Conservation (phyloP, 2,329 filamentous ascomycete genomes). For the Thermothelomyces thermophilus region DNA sequence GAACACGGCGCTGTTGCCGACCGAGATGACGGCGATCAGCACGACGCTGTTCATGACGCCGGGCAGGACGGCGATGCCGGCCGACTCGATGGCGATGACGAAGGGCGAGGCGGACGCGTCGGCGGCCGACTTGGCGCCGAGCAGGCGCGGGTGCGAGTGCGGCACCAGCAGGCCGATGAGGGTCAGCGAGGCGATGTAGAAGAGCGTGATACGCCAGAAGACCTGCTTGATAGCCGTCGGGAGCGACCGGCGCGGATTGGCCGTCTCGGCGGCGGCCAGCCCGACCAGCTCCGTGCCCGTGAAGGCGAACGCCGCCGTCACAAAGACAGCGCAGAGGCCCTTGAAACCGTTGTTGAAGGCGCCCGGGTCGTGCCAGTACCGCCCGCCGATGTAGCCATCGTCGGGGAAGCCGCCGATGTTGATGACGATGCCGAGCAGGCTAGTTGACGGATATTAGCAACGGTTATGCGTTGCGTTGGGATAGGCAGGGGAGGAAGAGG, state of each 20-base stretch:
- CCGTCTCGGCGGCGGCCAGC: conserved; percentile 69
- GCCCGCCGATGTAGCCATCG: conserved; percentile 71
- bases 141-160: conserved; percentile 58
- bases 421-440: conserved; percentile 76
- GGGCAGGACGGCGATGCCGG: conserved; percentile 72
- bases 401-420: conserved; percentile 73
- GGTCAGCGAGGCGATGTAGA: conserved; percentile 78
- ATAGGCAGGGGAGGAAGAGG: background rate
- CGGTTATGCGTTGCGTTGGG: background rate
- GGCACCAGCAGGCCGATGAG: conserved; percentile 79
- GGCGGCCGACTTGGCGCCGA: conserved; percentile 49
- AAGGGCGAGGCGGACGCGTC: conserved; percentile 79
- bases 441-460: conserved; percentile 31
- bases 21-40: conserved; percentile 80
- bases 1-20: conserved; percentile 88
- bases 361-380: conserved; percentile 72
- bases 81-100: conserved; percentile 83
- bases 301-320: conserved; percentile 71
- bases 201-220: conserved; percentile 88
- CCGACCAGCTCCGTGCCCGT: conserved; percentile 71
- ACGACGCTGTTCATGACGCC: conserved; percentile 95
- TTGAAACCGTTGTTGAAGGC: conserved; percentile 80
- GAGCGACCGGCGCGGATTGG: conserved; percentile 72
- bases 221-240: conserved; percentile 88
- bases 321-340: conserved; percentile 71